These are phyloP conservation scores for Sugiyamaella paludigena DNA, from an alignment of 1,139 yeast genomes.

Conservation along the genomic window DNA sequence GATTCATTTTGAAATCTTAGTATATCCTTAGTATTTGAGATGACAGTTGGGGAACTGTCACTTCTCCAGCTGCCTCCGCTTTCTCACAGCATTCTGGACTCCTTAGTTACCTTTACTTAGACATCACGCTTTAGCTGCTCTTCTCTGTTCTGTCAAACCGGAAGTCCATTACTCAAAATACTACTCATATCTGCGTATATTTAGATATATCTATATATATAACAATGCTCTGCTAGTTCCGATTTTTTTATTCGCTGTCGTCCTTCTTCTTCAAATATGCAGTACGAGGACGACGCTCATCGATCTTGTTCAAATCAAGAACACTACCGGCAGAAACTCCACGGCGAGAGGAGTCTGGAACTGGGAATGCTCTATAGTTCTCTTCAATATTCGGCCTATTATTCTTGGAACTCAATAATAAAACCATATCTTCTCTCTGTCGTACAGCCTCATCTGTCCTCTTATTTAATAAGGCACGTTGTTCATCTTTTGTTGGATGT, in stretches of 20 bases:
- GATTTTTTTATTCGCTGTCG: background rate
- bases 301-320: slow-evolving; percentile 25
- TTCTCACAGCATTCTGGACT: no score
- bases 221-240: no score
- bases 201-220: no score
- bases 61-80: no score
- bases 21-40: no score
- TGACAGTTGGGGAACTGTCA: no score
- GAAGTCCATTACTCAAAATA: no score
- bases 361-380: slow-evolving; percentile 26
- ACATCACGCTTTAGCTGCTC: no score
- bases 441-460: slow-evolving; percentile 17
- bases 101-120: no score
- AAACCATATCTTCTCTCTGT: slow-evolving; percentile 22
- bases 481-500: slow-evolving; percentile 20
- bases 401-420: slow-evolving; percentile 24
- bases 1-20: no score
- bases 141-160: no score
- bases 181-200: no score
- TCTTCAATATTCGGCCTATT: slow-evolving; percentile 23
- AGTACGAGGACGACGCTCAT: slow-evolving; percentile 28
- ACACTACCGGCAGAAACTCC: slow-evolving; percentile 28
- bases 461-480: slow-evolving; percentile 9
- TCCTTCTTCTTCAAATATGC: slow-evolving; percentile 21
- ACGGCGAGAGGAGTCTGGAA: slow-evolving; percentile 29